Evolutionary conservation across 306 rosid species (phyloP).

Genomic region (Cicer chorassanicum): DNA sequence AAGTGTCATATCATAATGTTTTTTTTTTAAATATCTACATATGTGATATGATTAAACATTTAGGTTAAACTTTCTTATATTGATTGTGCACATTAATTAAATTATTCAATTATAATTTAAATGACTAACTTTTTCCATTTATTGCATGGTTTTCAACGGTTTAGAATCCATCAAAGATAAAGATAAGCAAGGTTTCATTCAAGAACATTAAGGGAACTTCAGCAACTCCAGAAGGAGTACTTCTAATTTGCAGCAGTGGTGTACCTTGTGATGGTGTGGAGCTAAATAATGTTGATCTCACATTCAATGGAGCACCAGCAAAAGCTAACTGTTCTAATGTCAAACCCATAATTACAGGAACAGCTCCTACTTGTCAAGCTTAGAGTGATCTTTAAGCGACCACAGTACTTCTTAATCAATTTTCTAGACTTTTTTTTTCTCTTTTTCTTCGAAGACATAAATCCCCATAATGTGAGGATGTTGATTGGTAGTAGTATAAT

Average conservation of each 20-base stretch:
- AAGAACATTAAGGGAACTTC: conserved; percentile 29
- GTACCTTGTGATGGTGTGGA: conserved; percentile 28
- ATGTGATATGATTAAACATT: too few species aligned
- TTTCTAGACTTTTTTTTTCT: too few species aligned
- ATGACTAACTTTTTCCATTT: background rate
- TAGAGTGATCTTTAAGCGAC: background rate
- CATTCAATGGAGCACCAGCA: conserved; percentile 11
- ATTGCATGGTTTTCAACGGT: background rate
- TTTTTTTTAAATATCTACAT: too few species aligned
- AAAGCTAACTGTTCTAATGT: conserved; percentile 18
- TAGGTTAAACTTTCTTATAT: background rate
- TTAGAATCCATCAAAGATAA: conserved; percentile 24
- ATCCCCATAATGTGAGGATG: conserved; percentile 18
- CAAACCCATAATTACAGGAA: conserved; percentile 12
- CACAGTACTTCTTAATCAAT: too few species aligned
- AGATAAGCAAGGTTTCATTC: conserved; percentile 30
- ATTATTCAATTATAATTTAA: background rate
- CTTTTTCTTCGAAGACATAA: background rate
- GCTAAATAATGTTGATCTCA: conserved; percentile 17
- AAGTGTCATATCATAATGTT: too few species aligned
- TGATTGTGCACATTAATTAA: background rate
- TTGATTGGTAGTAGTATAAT: background rate
- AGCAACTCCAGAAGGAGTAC: background rate
- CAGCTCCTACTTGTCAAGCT: conserved; percentile 16
- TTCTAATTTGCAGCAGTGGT: conserved; percentile 14